phyloP scores from a whole-genome alignment of 352 stramenopile species.

The Pythium rishiriense region DNA sequence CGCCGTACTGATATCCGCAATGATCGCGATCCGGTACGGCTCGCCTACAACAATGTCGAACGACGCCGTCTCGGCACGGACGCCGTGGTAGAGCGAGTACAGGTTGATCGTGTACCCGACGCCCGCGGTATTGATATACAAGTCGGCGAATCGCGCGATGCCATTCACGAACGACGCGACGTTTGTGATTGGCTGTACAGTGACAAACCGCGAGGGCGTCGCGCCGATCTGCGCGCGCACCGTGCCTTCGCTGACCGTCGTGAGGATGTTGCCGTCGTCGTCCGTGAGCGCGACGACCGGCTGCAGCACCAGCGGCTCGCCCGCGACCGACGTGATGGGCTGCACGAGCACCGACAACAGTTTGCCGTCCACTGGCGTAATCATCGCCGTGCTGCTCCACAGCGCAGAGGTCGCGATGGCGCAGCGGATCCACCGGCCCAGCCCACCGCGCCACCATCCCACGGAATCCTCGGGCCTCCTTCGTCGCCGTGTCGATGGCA shows the following conservation, averaged over 20 bases:
- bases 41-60: slow-evolving; percentile 77
- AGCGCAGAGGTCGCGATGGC: not conserved
- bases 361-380: slow-evolving; percentile 23
- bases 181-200: slow-evolving; percentile 44
- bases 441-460: not conserved
- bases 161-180: slow-evolving; percentile 74
- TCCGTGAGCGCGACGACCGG: slow-evolving; percentile 74
- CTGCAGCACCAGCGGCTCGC: slow-evolving; percentile 59
- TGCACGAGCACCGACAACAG: slow-evolving; percentile 68
- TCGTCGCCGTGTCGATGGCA: not conserved
- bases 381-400: not conserved
- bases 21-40: slow-evolving; percentile 59
- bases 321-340: slow-evolving; percentile 57
- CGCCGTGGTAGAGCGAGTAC: slow-evolving; percentile 60
- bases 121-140: slow-evolving; percentile 71
- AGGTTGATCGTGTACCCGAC: slow-evolving; percentile 72
- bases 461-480: not conserved
- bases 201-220: slow-evolving; percentile 54
- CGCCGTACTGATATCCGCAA: slow-evolving; percentile 75
- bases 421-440: not conserved
- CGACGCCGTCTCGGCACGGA: slow-evolving; percentile 62
- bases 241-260: slow-evolving; percentile 47
- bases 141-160: slow-evolving; percentile 63
- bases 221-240: slow-evolving; percentile 57
- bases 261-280: slow-evolving; percentile 77